Base-by-base conservation (phyloP, 208 protist species). In the Kentomonas sorsogonicus region DNA sequence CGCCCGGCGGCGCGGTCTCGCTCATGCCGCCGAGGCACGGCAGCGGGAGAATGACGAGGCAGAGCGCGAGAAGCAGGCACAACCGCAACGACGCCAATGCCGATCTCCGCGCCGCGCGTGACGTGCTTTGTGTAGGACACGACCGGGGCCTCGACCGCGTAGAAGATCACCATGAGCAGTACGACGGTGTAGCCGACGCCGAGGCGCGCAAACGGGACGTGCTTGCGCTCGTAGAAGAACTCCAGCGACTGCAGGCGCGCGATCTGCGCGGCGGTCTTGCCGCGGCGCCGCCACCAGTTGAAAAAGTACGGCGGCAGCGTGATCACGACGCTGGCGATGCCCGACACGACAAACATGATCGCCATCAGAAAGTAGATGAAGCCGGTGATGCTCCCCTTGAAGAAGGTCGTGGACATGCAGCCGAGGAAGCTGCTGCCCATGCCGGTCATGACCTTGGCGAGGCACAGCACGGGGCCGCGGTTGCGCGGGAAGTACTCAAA, bases 261-360 rank as follows among this genome's bases (percentile, higher is more conserved):
- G 18, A 76, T 34, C 40, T 72, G 56, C 54, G 63, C 60, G n/a
- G 43, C 25, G 13, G 59, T 62, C 54, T 64, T 69, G 33, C 40
- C 52, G 11, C 59, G 75, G 1, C 60, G 61, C 4, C 75, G 58
- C 70, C 75, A 88, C 48, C 73, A 72, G 61, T 88, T 88, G 45
- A 74, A 43, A 27, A 80, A 56, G 64, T 88, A 88, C 20, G 80
- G 80, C 29, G 80, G 80, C 54, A 88, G 65, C 18, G 73, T 68
- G 5, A 88, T 47, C 0, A 69, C 47, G 18, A 83, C 71, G 47
- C 60, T 65, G 43, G 69, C 69, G 58, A 58, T 68, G 50, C 65
- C 75, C 15, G 53, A 43, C 40, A 77, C 70, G 1, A 63, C 66
- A 4, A 66, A 34, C 18, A 63, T 56, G 15, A 77, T 52, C 16